These are phyloP conservation scores for Nakaseomyces sp. DNA, from an alignment of 1,139 yeast genomes.

Conservation along the genomic window DNA sequence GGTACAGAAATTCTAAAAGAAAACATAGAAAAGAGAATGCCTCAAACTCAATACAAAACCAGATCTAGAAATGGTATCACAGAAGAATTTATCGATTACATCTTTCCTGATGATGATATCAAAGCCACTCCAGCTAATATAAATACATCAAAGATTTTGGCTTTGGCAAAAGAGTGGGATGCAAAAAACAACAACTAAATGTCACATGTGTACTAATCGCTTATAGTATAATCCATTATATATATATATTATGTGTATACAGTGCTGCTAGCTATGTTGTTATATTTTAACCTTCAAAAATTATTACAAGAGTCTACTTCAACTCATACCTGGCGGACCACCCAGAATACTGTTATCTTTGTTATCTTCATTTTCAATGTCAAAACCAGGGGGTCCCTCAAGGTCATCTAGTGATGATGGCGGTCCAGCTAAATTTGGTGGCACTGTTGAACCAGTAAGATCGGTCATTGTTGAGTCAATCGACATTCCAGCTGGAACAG, in stretches of 20 bases:
- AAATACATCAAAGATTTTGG: conserved; percentile 45
- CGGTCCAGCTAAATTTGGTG: conserved; percentile 3
- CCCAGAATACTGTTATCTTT: not conserved
- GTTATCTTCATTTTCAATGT: not conserved
- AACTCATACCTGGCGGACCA: conserved; percentile 1
- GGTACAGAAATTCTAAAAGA: conserved; percentile 41
- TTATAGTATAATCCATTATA: not conserved
- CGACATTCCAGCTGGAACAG: conserved; percentile 8
- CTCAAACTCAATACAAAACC: conserved; percentile 34
- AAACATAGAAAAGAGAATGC: conserved; percentile 42
- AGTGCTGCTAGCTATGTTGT: too few species aligned
- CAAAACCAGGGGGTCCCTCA: conserved; percentile 7
- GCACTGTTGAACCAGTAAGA: not conserved
- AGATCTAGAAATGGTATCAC: conserved; percentile 41
- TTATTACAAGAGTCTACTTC: too few species aligned
- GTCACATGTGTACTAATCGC: not conserved
- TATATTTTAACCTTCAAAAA: too few species aligned
- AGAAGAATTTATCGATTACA: conserved; percentile 53
- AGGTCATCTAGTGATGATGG: conserved; percentile 7
- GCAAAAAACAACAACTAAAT: conserved; percentile 8
- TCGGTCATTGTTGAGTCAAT: not conserved
- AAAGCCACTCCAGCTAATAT: conserved; percentile 19
- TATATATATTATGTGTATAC: too few species aligned
- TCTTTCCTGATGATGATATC: conserved; percentile 53
- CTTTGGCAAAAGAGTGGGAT: conserved; percentile 57